Evolutionary conservation across 75 land plant species (phyloP), one percentile per base, ranked within the genome.

Genomic region (Picea glauca): DNA sequence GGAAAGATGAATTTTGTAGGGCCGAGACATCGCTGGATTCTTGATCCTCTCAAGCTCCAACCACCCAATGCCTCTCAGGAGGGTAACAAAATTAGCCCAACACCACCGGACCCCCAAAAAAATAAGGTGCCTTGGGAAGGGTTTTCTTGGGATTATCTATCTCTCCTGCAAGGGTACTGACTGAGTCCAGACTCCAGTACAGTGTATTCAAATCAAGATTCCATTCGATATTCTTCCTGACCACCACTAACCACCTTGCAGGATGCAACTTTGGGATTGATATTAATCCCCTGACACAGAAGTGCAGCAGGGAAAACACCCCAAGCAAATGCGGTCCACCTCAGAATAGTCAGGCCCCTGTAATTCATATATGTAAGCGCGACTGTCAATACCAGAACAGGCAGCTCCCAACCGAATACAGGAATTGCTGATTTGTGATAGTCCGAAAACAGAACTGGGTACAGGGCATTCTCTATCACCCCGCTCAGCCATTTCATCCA

Each of bases 181-280:
- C 83, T 20, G 90, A 87, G 77, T 94, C 94, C 62, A 93, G 80
- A 74, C 91, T 93, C 96, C 96, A 93, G 64, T 92, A 94, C 1
- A 92, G 88, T 5, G 84, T 88, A 67, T 94, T 94, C 77, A 90
- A 79, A 67, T 88, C 92, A 40, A 80, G 64, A 8, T 80, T 80
- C 96, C 96, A 93, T n/a, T 93, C 59, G 3, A 91, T 85, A 46
- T 38, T 81, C 15, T 58, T 20, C 17, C 86, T 23, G 59, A 88
- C 86, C 9, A 82, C 74, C 35, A 77, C 81, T 46, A 82, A 30
- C 94, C 96, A 93, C 78, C 94, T 86, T 66, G 79, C 33, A 20
- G 90, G 89, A 60, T 84, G 46, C 32, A 93, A 60, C 68, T 75
- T 81, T 8, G 96, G 96, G 58, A 93, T 78, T 14, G 92, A 78